Evolutionary conservation across 2,329 filamentous ascomycete genomes (phyloP).

Genomic region (Volutella citrinella): DNA sequence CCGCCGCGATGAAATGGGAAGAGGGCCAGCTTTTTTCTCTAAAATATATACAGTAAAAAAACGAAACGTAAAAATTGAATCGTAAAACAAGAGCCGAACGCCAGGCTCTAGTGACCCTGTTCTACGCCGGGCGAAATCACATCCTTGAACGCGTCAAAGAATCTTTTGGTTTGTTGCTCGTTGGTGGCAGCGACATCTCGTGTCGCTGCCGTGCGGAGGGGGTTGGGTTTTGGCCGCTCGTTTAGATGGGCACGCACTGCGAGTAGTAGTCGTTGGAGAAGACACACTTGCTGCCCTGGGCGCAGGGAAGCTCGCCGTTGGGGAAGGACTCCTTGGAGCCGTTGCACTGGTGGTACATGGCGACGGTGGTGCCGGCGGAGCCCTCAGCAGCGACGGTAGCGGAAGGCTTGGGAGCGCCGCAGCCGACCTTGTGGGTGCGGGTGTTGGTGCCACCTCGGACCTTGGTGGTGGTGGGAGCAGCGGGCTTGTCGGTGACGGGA

Average conservation of each 20-base stretch:
- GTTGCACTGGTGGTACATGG: conserved; percentile 19
- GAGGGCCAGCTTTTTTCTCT: too few species aligned
- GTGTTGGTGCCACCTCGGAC: too few species aligned
- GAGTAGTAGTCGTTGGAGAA: conserved; percentile 24
- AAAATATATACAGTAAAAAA: conserved; percentile 22
- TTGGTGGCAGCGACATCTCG: too few species aligned
- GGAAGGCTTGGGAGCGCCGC: conserved; percentile 6
- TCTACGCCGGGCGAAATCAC: conserved; percentile 7
- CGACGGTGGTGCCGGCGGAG: conserved; percentile 6
- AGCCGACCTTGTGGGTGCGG: conserved; percentile 13
- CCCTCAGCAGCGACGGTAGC: conserved; percentile 8
- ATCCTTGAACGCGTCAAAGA: too few species aligned
- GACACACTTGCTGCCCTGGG: conserved; percentile 19
- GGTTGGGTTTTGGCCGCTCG: too few species aligned
- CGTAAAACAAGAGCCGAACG: conserved; percentile 17
- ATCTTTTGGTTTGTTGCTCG: too few species aligned
- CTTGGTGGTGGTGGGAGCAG: conserved; percentile 2
- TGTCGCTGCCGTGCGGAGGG: too few species aligned
- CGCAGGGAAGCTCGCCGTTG: conserved; percentile 19
- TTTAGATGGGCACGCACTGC: conserved; percentile 23
- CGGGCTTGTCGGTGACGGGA: conserved; percentile 6
- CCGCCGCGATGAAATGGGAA: too few species aligned
- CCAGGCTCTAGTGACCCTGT: conserved; percentile 11
- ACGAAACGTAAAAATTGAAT: conserved; percentile 12
- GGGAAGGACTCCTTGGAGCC: conserved; percentile 19